Evolutionary conservation across 352 stramenopile species (phyloP), one percentile per base, ranked within the genome.

Genomic region (Albugo laibachii): DNA sequence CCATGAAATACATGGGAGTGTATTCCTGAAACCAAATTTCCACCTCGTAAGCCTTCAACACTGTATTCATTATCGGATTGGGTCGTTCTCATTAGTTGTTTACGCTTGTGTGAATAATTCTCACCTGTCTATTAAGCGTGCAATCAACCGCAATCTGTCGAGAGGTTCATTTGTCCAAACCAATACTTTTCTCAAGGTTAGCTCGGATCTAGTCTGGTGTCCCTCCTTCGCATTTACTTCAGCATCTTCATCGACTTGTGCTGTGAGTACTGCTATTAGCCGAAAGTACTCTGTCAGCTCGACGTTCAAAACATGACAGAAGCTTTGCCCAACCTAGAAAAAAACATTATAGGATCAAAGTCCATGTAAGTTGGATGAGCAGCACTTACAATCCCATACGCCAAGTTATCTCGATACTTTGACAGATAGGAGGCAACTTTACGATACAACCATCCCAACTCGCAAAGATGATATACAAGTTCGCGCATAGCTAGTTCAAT

Each of bases 211-310:
- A 38, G 60, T 50, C 15, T 53, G 58, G 24, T 78, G 65, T 27
- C 66, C 76, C 19, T 43, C 38, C 16, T 24, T 43, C 8, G 38
- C 20, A 19, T 24, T 19, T 8, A 57, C 68, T 59, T 76, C 75
- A 1, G 68, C 74, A 41, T 89, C 74, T 16, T 84, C 69, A 39
- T 91, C 74, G 14, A 95, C 74, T 69, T 97, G 87, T 11, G 83
- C 63, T 16, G 86, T 75, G 27, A 97, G 52, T 2, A 95, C 82
- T 13, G 87, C 85, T 31, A 97, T 85, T n/a, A 97, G 58, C 8
- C 87, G 80, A 46, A 91, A 95, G 59, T 95, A 96, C 47, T 92
- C 80, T 1, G 67, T 82, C n/a, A 96, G 54, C 48, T 96, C 82
- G 13, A 83, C 71, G 49, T 95, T 86, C 11, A 97, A 62, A 13